Percentiles rank a stretch among this genome's conserved stretches.
These are phyloP conservation scores for Gaertneriomyces sp. DNA, from an alignment of 192 early-diverging fungal genomes.

Conservation along the genomic window DNA sequence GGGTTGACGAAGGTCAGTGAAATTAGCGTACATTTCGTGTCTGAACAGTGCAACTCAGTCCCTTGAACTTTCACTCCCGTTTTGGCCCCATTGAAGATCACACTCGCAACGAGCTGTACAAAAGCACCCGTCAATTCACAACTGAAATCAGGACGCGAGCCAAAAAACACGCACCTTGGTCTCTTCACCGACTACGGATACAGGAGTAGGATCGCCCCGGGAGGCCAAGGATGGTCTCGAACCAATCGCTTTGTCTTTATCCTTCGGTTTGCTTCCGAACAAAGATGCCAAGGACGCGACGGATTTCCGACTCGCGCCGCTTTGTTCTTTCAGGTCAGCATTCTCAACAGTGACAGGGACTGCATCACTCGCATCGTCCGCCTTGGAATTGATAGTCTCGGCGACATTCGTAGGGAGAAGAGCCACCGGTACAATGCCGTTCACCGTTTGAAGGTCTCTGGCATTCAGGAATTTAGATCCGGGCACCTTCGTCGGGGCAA, in stretches of 20 bases:
- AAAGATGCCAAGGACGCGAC: slow-evolving; percentile 5
- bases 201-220: too few species aligned
- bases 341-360: too few species aligned
- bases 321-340: neutral
- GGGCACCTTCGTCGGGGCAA: neutral
- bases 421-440: neutral
- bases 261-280: slow-evolving; percentile 4
- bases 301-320: slow-evolving; percentile 8
- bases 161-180: too few species aligned
- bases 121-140: too few species aligned
- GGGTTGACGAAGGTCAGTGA: neutral
- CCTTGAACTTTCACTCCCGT: slow-evolving; percentile 38
- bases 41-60: slow-evolving; percentile 34
- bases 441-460: slow-evolving; percentile 36
- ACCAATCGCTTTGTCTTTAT: neutral
- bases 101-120: slow-evolving; percentile 21
- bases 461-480: slow-evolving; percentile 37
- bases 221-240: neutral
- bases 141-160: too few species aligned
- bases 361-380: too few species aligned
- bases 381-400: too few species aligned
- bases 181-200: too few species aligned
- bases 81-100: slow-evolving; percentile 37
- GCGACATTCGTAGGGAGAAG: neutral
- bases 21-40: slow-evolving; percentile 39